phyloP scores from a whole-genome alignment of 2,329 filamentous ascomycete genomes.

The Fusarium equiseti region DNA sequence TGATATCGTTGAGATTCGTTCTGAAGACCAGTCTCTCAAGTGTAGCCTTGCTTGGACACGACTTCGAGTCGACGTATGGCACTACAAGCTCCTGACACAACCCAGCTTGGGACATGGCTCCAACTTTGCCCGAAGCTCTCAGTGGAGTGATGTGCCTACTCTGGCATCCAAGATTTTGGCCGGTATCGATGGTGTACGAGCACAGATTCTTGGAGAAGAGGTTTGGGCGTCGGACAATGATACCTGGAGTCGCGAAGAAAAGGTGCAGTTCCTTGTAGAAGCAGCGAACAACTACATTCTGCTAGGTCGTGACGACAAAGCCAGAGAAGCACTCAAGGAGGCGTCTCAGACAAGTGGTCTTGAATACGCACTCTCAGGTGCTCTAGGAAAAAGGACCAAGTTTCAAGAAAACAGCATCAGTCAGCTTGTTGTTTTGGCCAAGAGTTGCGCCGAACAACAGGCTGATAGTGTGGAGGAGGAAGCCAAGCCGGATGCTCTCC shows the following conservation, averaged over 20 bases:
- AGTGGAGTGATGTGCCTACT: slow-evolving; percentile 70
- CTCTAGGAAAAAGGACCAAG: slow-evolving; percentile 85
- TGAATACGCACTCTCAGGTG: slow-evolving; percentile 84
- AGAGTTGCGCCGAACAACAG: slow-evolving; percentile 64
- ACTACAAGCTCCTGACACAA: slow-evolving; percentile 71
- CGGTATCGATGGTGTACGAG: slow-evolving; percentile 58
- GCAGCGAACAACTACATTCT: slow-evolving; percentile 85
- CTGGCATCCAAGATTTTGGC: slow-evolving; percentile 64
- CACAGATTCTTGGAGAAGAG: slow-evolving; percentile 52
- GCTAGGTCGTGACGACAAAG: slow-evolving; percentile 83
- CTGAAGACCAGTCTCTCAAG: slow-evolving; percentile 56
- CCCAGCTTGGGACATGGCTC: slow-evolving; percentile 66
- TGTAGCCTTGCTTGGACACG: slow-evolving; percentile 69
- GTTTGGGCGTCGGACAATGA: slow-evolving; percentile 54
- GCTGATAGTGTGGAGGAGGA: slow-evolving; percentile 43
- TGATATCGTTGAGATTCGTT: slow-evolving; percentile 46
- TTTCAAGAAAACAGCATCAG: slow-evolving; percentile 85
- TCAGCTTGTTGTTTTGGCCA: slow-evolving; percentile 91
- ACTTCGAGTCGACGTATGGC: slow-evolving; percentile 79
- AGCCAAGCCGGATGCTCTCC: slow-evolving; percentile 73
- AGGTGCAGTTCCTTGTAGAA: slow-evolving; percentile 81
- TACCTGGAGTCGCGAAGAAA: slow-evolving; percentile 61
- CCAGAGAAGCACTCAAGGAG: slow-evolving; percentile 75
- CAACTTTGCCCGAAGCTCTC: slow-evolving; percentile 66
- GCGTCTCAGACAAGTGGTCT: slow-evolving; percentile 78